These are phyloP conservation scores for Oryza brachyantha DNA, from an alignment of 176 grass and related monocot species.

Conservation along the genomic window DNA sequence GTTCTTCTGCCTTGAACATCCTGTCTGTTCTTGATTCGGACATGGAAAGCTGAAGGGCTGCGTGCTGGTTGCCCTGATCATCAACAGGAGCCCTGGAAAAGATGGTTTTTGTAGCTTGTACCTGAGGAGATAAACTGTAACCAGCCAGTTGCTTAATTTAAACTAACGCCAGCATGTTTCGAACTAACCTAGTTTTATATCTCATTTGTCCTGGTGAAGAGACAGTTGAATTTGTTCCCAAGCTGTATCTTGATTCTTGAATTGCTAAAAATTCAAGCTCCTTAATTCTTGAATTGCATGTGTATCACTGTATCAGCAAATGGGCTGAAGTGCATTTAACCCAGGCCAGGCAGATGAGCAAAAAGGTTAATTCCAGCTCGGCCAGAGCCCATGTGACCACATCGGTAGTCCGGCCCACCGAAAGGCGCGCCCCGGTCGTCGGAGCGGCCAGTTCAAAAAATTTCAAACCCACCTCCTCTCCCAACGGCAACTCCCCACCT, in stretches of 20 bases:
- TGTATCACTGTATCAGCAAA: neutral
- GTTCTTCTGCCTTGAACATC: constrained; percentile 76
- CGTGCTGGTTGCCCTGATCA: neutral
- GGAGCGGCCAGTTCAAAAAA: constrained; percentile 38
- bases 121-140: neutral
- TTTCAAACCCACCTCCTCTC: constrained; percentile 30
- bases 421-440: neutral
- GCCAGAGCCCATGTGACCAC: neutral
- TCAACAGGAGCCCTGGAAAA: neutral
- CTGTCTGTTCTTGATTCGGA: constrained; percentile 72
- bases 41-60: constrained; percentile 48
- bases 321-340: neutral
- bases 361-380: too few species aligned
- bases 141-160: constrained; percentile 9
- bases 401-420: neutral
- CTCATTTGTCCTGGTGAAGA: neutral
- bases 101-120: constrained; percentile 14
- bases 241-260: constrained; percentile 31
- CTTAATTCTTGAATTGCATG: too few species aligned
- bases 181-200: constrained; percentile 29
- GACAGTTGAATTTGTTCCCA: constrained; percentile 5
- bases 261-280: constrained; percentile 3
- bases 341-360: too few species aligned
- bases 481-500: constrained; percentile 18
- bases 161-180: constrained; percentile 2